A percentile compares a stretch with the other conserved stretches of the same genome.
Evolutionary conservation across 2,329 filamentous ascomycete genomes (phyloP).

Genomic region (Trichophyton simii): DNA sequence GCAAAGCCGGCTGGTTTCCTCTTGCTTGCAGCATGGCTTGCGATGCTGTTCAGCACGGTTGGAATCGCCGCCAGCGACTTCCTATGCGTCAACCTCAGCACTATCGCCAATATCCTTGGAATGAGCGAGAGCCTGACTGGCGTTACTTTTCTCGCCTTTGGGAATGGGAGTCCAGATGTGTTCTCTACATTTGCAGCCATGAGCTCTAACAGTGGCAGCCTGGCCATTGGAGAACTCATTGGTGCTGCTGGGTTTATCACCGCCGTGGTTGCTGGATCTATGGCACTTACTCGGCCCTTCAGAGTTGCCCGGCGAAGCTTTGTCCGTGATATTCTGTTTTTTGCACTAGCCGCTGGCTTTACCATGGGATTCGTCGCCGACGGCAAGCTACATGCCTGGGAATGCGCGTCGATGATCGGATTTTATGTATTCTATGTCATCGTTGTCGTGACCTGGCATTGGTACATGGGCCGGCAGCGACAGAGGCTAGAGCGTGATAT

Average conservation of each 20-base stretch:
- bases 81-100: conserved; percentile 92
- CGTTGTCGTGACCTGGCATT: conserved; percentile 85
- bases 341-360: conserved; percentile 74
- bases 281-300: conserved; percentile 94
- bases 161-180: conserved; percentile 94
- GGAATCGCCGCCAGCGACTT: conserved; percentile 97
- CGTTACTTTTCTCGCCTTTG: conserved; percentile 91
- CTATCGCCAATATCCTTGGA: conserved; percentile 74
- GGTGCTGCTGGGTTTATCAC: conserved; percentile 94
- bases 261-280: conserved; percentile 87
- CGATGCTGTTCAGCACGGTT: conserved; percentile 85
- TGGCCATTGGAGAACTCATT: conserved; percentile 89
- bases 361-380: conserved; percentile 80
- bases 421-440: conserved; percentile 85
- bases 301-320: conserved; percentile 82
- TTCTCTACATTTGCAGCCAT: conserved; percentile 98
- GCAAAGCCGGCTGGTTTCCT: conserved; percentile 66
- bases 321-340: conserved; percentile 82
- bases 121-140: conserved; percentile 94
- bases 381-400: conserved; percentile 72
- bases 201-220: conserved; percentile 89
- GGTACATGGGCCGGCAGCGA: conserved; percentile 57
- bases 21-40: conserved; percentile 70
- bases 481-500: conserved; percentile 53
- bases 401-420: conserved; percentile 77